Base-by-base conservation (phyloP, 2,329 filamentous ascomycete genomes). In the Talaromyces sp. region DNA sequence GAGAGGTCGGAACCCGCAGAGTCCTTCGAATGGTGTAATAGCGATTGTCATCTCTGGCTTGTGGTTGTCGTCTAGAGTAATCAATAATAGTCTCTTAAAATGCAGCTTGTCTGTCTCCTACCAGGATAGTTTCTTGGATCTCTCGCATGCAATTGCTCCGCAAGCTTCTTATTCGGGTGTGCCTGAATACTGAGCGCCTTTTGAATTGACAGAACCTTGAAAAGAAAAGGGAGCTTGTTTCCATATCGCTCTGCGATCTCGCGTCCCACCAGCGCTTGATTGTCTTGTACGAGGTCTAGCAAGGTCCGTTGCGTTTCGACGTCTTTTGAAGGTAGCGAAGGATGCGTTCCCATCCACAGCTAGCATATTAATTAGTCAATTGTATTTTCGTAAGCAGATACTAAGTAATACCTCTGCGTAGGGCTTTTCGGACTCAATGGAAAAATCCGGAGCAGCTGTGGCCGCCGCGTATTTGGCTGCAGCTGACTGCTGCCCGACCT, bases 31-130 rank as follows among this genome's bases (percentile, higher is more conserved):
- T 0, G 91, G 88, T 0, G 94, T 97, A 69, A 99, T 88, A 63
- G 94, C 94, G 74, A 99, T 96, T 64, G 94, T 92, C 94, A 99
- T 99, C 78, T 99, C 94, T 35, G 94, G 94, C 79, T 99, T 99
- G 82, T 99, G 94, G 79, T 99, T 99, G 80, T 97, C 93, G 19
- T 52, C 48, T 52, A 21, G 12, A 52, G 4, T 2, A 17, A 29
- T 29, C 29, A 31, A n/a, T 6, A 27, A 52, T 29, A 8, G 9
- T 26, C 2, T 5, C 35, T 17, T 11, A 17, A 3, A n/a, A 17
- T 3, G 35, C 5, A 3, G 1, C 2, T 46, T 46, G 7, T 9
- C 6, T n/a, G 48, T 52, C 46, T 64, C 73, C 62, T 62, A 82
- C 81, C 81, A 61, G 93, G 94, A 73, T 99, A 99, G 80, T 99